phyloP scores from a whole-genome alignment of 2,329 filamentous ascomycete genomes.

The Mycosphaerelloides madeirae region DNA sequence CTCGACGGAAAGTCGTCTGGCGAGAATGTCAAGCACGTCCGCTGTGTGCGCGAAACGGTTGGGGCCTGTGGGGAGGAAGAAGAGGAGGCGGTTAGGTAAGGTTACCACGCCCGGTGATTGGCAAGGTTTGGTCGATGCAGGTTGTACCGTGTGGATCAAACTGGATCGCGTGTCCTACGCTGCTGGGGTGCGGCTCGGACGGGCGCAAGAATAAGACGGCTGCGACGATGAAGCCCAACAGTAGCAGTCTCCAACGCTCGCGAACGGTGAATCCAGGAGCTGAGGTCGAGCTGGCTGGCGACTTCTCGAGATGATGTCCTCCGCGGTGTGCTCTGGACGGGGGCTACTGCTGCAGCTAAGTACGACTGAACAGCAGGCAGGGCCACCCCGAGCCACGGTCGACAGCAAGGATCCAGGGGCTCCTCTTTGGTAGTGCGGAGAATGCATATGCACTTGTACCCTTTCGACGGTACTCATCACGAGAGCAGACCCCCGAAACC shows the following conservation, averaged over 20 bases:
- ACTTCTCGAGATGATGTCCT: neutral
- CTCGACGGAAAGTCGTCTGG: neutral
- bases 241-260: neutral
- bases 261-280: neutral
- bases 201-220: neutral
- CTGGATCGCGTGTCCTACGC: constrained; percentile 7
- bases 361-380: constrained; percentile 1
- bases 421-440: constrained; percentile 17
- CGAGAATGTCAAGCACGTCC: too few species aligned
- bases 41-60: constrained; percentile 7
- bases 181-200: neutral
- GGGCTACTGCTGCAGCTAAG: constrained; percentile 13
- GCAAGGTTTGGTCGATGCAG: constrained; percentile 15
- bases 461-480: constrained; percentile 12
- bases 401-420: constrained; percentile 18
- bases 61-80: constrained; percentile 17
- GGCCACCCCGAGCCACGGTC: constrained; percentile 17
- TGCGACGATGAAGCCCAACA: too few species aligned
- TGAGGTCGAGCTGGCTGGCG: constrained; percentile 1
- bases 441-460: constrained; percentile 11
- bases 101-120: constrained; percentile 17
- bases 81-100: constrained; percentile 6
- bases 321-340: neutral
- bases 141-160: constrained; percentile 7
- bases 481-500: constrained; percentile 11